These are phyloP conservation scores for Cyclocybe aegerita DNA, from an alignment of 768 basidiomycete species.

Conservation along the genomic window DNA sequence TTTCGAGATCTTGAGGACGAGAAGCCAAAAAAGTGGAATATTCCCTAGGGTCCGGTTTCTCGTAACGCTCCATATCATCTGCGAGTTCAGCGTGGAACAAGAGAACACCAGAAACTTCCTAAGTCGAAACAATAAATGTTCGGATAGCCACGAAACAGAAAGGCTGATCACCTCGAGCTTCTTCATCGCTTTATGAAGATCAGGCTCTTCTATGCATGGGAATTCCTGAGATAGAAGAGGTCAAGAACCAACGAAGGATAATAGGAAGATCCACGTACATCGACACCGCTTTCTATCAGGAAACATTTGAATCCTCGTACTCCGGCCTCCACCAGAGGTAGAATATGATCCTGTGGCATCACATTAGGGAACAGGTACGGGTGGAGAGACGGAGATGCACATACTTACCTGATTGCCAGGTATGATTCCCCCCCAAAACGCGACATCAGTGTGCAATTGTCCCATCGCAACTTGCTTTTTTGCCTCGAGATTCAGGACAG, in stretches of 20 bases:
- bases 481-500: constrained; percentile 65
- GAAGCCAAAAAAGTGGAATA: constrained; percentile 88
- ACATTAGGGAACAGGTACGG: neutral
- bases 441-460: constrained; percentile 80
- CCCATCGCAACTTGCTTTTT: constrained; percentile 73
- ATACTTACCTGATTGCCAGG: constrained; percentile 79
- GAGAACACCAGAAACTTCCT: constrained; percentile 72
- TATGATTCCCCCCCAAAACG: constrained; percentile 94
- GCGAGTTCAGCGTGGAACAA: constrained; percentile 94
- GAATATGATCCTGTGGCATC: constrained; percentile 59
- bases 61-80: constrained; percentile 7
- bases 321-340: constrained; percentile 73
- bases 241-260: constrained; percentile 3
- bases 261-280: constrained; percentile 45
- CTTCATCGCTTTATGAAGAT: constrained; percentile 70
- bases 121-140: constrained; percentile 5
- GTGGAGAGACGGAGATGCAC: neutral
- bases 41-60: constrained; percentile 38
- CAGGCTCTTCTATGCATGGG: constrained; percentile 74
- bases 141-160: constrained; percentile 5
- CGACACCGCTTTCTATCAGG: constrained; percentile 92
- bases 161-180: constrained; percentile 65
- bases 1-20: constrained; percentile 79
- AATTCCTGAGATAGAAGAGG: constrained; percentile 69
- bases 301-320: constrained; percentile 98